Conservation (phyloP, 768 basidiomycete genomes). For the Suillus tomentosus region DNA sequence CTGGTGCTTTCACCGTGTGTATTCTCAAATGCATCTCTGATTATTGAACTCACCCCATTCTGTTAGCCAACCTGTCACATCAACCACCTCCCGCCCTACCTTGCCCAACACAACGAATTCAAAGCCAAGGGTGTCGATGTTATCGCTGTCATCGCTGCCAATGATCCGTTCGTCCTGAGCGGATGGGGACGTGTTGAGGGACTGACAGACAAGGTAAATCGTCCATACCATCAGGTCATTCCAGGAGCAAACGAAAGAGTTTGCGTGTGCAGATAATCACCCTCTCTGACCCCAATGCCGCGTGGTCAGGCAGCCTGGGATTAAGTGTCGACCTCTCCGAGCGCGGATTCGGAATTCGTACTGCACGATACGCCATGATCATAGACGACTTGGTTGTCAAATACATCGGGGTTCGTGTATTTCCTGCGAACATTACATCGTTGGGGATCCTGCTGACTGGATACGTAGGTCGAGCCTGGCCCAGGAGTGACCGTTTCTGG, state of each 20-base stretch:
- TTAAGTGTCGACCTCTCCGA: slow-evolving; percentile 54
- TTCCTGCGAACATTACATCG: too few species aligned
- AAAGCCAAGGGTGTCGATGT: slow-evolving; percentile 54
- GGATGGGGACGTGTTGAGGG: slow-evolving; percentile 62
- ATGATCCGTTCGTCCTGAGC: slow-evolving; percentile 61
- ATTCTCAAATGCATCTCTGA: neutral
- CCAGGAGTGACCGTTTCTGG: slow-evolving; percentile 57
- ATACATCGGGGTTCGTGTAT: slow-evolving; percentile 54
- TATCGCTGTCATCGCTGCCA: slow-evolving; percentile 57
- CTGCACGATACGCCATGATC: slow-evolving; percentile 62
- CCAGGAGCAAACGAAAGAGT: neutral
- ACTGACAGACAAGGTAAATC: slow-evolving; percentile 66
- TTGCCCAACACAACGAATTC: slow-evolving; percentile 48
- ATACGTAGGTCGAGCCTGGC: slow-evolving; percentile 49
- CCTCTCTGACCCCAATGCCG: slow-evolving; percentile 55
- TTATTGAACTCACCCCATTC: neutral
- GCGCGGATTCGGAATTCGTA: slow-evolving; percentile 57
- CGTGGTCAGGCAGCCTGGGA: slow-evolving; percentile 59
- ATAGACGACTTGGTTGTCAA: slow-evolving; percentile 72
- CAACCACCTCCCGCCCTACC: slow-evolving; percentile 48
- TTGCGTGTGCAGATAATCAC: slow-evolving; percentile 49
- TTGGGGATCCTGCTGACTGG: neutral
- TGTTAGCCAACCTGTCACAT: slow-evolving; percentile 43
- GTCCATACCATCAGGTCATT: neutral
- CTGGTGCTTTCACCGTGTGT: slow-evolving; percentile 79